These are phyloP conservation scores for Typha latifolia DNA, from an alignment of 176 grass and related monocot species.

Conservation along the genomic window DNA sequence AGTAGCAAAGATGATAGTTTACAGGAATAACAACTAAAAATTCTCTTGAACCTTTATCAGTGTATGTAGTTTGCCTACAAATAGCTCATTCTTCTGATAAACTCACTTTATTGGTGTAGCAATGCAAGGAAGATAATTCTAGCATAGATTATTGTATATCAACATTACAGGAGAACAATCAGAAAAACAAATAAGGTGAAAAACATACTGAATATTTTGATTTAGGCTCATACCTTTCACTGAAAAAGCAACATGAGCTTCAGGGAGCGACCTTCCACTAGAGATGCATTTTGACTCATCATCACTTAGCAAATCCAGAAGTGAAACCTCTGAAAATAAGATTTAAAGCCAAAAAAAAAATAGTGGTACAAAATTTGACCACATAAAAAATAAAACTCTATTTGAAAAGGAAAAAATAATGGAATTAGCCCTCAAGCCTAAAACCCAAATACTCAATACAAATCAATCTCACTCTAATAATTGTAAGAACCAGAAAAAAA, in stretches of 20 bases:
- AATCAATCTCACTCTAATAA: no score
- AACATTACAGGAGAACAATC: not conserved
- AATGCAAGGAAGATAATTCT: conserved; percentile 6
- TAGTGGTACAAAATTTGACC: conserved; percentile 12
- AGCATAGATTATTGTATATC: conserved; percentile 6
- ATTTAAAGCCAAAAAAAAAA: conserved; percentile 12
- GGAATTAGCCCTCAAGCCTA: not conserved
- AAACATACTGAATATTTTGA: not conserved
- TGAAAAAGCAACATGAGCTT: conserved; percentile 65
- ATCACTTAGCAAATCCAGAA: conserved; percentile 51
- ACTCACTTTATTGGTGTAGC: not conserved
- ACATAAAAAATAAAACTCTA: not conserved
- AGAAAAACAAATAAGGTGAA: not conserved
- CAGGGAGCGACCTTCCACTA: conserved; percentile 25
- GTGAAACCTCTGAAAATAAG: conserved; percentile 42
- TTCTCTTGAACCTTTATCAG: no score
- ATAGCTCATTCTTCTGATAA: not conserved
- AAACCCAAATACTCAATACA: no score
- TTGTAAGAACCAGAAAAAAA: no score
- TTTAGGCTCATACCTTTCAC: conserved; percentile 40
- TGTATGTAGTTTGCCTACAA: not conserved
- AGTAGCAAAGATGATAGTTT: no score
- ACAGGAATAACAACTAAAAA: no score
- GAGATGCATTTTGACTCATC: conserved; percentile 32
- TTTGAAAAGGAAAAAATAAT: not conserved